These are phyloP conservation scores for Rhizophagus prolifer DNA, from an alignment of 192 early-diverging fungal genomes.

Conservation along the genomic window DNA sequence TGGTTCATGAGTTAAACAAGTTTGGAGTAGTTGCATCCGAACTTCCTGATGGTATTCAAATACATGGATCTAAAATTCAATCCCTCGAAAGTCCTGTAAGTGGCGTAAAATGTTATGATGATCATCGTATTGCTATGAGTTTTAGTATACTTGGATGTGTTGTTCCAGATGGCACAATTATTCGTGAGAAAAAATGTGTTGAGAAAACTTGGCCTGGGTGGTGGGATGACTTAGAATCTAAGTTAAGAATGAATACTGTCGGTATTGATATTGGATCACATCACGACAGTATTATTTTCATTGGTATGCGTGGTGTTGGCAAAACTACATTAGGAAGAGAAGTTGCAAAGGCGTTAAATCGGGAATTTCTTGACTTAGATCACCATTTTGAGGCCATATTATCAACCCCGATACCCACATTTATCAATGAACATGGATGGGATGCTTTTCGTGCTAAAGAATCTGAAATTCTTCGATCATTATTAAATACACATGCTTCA, in stretches of 20 bases:
- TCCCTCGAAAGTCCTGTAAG: constrained; percentile 52
- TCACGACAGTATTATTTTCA: constrained; percentile 70
- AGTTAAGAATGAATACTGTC: constrained; percentile 62
- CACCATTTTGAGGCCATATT: constrained; percentile 71
- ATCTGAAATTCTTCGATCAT: constrained; percentile 58
- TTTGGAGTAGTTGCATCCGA: constrained; percentile 86
- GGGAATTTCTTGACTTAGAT: constrained; percentile 90
- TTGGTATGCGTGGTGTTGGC: constrained; percentile 99
- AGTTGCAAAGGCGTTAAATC: constrained; percentile 65
- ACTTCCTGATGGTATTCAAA: constrained; percentile 87
- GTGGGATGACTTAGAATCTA: constrained; percentile 93
- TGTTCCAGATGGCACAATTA: constrained; percentile 67
- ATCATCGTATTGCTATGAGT: constrained; percentile 98
- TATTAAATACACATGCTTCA: constrained; percentile 55
- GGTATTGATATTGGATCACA: constrained; percentile 54
- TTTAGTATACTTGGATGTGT: constrained; percentile 83
- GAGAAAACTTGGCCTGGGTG: constrained; percentile 99
- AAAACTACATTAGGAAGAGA: constrained; percentile 85
- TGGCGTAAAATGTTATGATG: constrained; percentile 93
- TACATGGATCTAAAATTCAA: constrained; percentile 62
- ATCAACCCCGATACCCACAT: constrained; percentile 74
- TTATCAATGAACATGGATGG: constrained; percentile 81
- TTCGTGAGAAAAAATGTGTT: constrained; percentile 94
- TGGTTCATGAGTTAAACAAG: constrained; percentile 88
- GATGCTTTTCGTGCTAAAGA: constrained; percentile 84